These are phyloP conservation scores for Aspergillus pseudoglaucus DNA, from an alignment of 2,329 filamentous ascomycete species.

Conservation along the genomic window DNA sequence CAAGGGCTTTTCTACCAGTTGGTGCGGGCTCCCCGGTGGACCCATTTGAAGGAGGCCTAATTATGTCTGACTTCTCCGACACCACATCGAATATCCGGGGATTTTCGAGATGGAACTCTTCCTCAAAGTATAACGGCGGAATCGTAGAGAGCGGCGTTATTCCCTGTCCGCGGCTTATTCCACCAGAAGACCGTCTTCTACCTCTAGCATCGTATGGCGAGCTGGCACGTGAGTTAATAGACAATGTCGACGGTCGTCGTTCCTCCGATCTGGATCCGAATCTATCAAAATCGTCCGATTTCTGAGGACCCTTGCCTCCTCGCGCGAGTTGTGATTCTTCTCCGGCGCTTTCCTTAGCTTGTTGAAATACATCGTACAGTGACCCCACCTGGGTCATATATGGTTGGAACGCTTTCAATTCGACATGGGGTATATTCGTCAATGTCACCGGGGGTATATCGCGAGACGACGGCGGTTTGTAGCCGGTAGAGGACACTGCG, in stretches of 20 bases:
- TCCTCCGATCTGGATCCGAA: constrained; percentile 41
- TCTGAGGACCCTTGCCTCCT: constrained; percentile 37
- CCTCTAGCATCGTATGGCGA: constrained; percentile 46
- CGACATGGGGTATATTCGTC: constrained; percentile 78
- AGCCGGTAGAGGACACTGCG: constrained; percentile 59
- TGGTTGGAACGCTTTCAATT: constrained; percentile 69
- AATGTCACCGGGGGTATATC: constrained; percentile 92
- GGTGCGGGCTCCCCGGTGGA: constrained; percentile 50
- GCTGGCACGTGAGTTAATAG: constrained; percentile 36
- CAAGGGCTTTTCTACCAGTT: constrained; percentile 69
- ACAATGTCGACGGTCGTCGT: constrained; percentile 35
- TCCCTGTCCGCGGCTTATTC: constrained; percentile 56
- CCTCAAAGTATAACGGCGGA: constrained; percentile 87
- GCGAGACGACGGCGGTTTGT: constrained; percentile 74
- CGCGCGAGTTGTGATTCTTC: constrained; percentile 47
- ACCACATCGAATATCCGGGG: constrained; percentile 94
- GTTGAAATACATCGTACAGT: constrained; percentile 81
- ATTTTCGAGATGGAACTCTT: constrained; percentile 91
- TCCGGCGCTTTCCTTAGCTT: constrained; percentile 71
- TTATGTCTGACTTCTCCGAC: constrained; percentile 92
- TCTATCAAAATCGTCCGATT: constrained; percentile 45
- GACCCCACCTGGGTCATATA: constrained; percentile 82
- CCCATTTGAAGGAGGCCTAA: constrained; percentile 62
- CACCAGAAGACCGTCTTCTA: constrained; percentile 47
- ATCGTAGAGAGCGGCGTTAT: constrained; percentile 87